Evolutionary conservation across 2,329 filamentous ascomycete genomes (phyloP).

Genomic region (Cryphonectria japonica): DNA sequence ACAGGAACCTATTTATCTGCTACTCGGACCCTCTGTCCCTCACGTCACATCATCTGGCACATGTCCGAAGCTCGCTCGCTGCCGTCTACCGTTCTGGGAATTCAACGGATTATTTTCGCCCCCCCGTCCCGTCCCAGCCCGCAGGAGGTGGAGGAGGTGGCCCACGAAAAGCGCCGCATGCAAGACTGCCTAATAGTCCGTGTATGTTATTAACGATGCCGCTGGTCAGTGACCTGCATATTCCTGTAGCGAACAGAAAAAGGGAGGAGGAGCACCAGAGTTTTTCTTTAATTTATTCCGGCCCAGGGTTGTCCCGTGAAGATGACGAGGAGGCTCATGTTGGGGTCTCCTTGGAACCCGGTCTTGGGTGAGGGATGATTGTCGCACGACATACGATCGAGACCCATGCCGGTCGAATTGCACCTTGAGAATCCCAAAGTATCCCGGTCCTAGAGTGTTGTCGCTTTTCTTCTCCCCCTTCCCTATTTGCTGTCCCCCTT

Average conservation of each 20-base stretch:
- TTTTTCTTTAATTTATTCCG: not conserved
- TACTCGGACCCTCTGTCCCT: not conserved
- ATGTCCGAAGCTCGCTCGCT: not conserved
- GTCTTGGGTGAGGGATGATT: not conserved
- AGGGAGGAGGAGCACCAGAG: not conserved
- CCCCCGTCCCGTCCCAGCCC: not conserved
- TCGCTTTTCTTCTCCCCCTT: not conserved
- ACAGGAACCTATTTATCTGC: slow-evolving; percentile 1
- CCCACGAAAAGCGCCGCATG: not conserved
- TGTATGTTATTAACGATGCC: not conserved
- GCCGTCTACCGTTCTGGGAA: not conserved
- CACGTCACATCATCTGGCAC: not conserved
- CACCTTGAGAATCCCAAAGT: not conserved
- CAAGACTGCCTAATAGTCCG: not conserved
- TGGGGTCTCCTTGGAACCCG: no score
- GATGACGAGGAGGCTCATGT: not conserved
- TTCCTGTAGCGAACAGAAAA: not conserved
- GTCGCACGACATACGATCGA: not conserved
- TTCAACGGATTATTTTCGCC: not conserved
- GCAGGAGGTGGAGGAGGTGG: not conserved
- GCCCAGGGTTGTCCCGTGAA: not conserved
- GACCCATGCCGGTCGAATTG: not conserved
- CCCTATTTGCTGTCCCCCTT: not conserved
- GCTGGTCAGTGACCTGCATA: not conserved
- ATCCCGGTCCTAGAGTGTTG: not conserved